Percentiles rank a stretch among this genome's conserved stretches.
Conservation (phyloP, 73 alveolate genomes). For the Blepharisma stoltei region DNA sequence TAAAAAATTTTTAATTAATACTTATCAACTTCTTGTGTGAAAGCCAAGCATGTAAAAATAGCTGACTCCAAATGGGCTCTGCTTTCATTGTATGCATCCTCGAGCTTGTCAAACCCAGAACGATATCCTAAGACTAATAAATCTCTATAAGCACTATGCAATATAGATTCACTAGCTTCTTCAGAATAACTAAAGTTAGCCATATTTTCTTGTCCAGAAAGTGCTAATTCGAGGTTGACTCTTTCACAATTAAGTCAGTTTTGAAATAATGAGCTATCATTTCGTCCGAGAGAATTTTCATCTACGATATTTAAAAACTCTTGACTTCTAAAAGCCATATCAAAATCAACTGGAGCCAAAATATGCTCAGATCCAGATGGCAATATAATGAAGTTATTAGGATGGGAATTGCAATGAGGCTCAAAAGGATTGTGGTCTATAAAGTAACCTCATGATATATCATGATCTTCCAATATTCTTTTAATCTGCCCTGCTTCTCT, state of each 20-base stretch:
- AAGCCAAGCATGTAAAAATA: no score
- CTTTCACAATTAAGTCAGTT: conserved; percentile 55
- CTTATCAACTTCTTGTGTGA: no score
- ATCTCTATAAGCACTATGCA: conserved; percentile 39
- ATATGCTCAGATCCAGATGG: conserved; percentile 28
- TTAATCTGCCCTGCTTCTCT: conserved; percentile 60
- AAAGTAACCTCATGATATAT: conserved; percentile 71
- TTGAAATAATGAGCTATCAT: conserved; percentile 46
- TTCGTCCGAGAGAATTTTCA: conserved; percentile 30
- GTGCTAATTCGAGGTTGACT: conserved; percentile 48
- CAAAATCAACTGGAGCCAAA: conserved; percentile 72
- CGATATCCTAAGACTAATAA: conserved; percentile 16
- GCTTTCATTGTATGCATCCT: background rate
- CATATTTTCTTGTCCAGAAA: conserved; percentile 72
- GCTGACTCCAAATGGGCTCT: no score
- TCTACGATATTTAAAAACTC: conserved; percentile 43
- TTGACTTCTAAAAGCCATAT: conserved; percentile 48
- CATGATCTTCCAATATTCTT: conserved; percentile 56
- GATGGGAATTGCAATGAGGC: conserved; percentile 75
- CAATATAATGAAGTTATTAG: conserved; percentile 58
- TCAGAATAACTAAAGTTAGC: conserved; percentile 52
- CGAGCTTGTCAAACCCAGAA: conserved; percentile 5
- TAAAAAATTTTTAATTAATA: no score
- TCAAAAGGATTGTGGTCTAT: conserved; percentile 69
- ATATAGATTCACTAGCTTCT: background rate